phyloP scores from a whole-genome alignment of 345 rosid genomes.

The Eucalyptus polybractea region DNA sequence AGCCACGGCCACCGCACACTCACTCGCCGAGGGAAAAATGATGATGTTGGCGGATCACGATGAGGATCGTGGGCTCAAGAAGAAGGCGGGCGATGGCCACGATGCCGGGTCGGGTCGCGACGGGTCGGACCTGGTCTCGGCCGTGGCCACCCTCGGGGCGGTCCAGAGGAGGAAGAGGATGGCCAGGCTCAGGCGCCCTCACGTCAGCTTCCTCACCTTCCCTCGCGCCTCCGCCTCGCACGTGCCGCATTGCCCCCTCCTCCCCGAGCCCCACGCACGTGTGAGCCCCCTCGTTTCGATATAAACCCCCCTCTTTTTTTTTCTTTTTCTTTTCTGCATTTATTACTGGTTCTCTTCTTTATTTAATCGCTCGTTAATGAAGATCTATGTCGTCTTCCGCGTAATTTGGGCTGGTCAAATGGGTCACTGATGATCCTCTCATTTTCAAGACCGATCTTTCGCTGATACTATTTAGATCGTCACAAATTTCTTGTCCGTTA shows the following conservation, averaged over 20 bases:
- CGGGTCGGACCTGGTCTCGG: conserved; percentile 27
- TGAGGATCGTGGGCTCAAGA: neutral
- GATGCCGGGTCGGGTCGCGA: conserved; percentile 17
- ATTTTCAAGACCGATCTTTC: neutral
- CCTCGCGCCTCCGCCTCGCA: conserved; percentile 11
- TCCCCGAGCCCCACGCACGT: neutral
- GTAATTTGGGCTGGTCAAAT: neutral
- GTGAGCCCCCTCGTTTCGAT: neutral
- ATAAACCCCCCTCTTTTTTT: neutral
- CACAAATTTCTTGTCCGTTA: neutral
- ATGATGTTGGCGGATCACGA: conserved; percentile 9
- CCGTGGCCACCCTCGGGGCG: conserved; percentile 31
- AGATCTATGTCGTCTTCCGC: neutral
- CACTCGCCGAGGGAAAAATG: neutral
- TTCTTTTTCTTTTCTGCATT: neutral
- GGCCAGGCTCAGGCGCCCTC: conserved; percentile 76
- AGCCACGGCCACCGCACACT: conserved; percentile 13
- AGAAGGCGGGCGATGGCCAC: neutral
- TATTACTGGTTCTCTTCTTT: neutral
- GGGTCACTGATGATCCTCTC: neutral
- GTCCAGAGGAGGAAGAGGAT: conserved; percentile 76
- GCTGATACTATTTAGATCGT: neutral
- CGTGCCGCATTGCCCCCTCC: conserved; percentile 10
- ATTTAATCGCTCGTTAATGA: neutral
- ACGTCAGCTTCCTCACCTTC: conserved; percentile 32